Base-by-base conservation (phyloP, 2,329 filamentous ascomycete species). In the Scopulariopsis brevicaulis region DNA sequence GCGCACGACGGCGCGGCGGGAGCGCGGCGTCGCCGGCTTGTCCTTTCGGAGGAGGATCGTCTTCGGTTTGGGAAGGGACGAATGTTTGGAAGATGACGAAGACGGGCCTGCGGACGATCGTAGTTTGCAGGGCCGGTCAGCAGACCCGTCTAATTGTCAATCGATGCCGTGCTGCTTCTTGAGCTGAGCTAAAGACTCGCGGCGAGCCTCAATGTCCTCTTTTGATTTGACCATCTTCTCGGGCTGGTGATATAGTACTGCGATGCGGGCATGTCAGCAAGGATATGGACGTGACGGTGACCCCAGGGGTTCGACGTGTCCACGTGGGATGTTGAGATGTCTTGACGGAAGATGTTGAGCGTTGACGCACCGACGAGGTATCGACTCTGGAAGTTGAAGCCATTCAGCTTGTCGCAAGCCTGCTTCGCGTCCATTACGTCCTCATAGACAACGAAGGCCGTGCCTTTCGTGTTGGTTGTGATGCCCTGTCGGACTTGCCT, bases 301-400 rank as follows among this genome's bases (percentile, higher is more conserved):
- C 40, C 15, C 40, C 6, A 43, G n/a, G 6, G 40, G 14, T n/a
- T n/a, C 40, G n/a, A 46, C 18, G 8, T 46, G 46, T n/a, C 5
- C 46, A 50, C 46, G 20, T 24, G 46, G 22, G 46, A 20, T 24
- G 53, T 52, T 43, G 46, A 55, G 40, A 25, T 32, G 28, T 32
- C 8, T 32, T 32, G 28, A 43, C 24, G 20, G 5, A n/a, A 22
- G 24, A 11, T 8, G 20, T 22, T 22, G 20, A 22, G n/a, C 5
- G 28, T 53, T 22, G 55, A 84, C 90, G 62, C 83, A 95, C 90
- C 91, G 69, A 99, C 94, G 67, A 99, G 89, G 76, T 99, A 99
- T 72, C 94, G 89, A 77, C 93, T 96, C 80, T 99, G 94, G 75
- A 99, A 99, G 80, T 99, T 99, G 85, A 96, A 99, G 72, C 94